Conservation (phyloP, 768 basidiomycete genomes). For the Lentinula aciculospora region DNA sequence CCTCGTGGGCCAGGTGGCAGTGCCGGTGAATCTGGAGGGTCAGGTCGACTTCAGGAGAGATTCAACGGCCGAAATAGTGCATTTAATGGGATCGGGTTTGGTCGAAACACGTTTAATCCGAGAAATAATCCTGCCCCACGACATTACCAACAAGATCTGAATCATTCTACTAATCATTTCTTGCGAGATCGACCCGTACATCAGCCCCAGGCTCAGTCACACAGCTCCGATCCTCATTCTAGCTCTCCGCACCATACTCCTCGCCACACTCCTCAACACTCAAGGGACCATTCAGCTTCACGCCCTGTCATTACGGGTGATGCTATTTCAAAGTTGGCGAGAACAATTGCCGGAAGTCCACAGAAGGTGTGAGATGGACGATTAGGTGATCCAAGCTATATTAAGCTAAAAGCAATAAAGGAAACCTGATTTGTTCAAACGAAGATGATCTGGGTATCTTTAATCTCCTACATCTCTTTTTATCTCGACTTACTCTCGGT, state of each 20-base stretch:
- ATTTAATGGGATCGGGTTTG: neutral
- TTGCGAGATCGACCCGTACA: neutral
- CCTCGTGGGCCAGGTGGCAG: neutral
- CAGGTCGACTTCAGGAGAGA: neutral
- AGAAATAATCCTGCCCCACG: neutral
- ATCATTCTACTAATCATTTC: neutral
- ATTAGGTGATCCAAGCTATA: neutral
- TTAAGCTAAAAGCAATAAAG: neutral
- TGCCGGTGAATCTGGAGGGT: neutral
- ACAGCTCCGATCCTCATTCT: slow-evolving; percentile 24
- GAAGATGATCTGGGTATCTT: neutral
- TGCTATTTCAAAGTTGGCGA: slow-evolving; percentile 60
- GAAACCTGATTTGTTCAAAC: neutral
- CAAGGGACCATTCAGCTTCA: slow-evolving; percentile 54
- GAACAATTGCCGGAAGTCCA: slow-evolving; percentile 39
- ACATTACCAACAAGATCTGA: neutral
- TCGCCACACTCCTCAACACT: slow-evolving; percentile 28
- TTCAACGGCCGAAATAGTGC: neutral
- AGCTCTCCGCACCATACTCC: slow-evolving; percentile 38
- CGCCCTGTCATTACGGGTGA: slow-evolving; percentile 73
- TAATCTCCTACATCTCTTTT: neutral
- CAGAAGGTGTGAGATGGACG: neutral
- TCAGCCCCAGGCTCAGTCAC: slow-evolving; percentile 14
- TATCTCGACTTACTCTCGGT: neutral
- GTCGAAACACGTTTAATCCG: neutral